Conservation (phyloP, 2,329 filamentous ascomycete genomes). For the Ophiostoma australiae region DNA sequence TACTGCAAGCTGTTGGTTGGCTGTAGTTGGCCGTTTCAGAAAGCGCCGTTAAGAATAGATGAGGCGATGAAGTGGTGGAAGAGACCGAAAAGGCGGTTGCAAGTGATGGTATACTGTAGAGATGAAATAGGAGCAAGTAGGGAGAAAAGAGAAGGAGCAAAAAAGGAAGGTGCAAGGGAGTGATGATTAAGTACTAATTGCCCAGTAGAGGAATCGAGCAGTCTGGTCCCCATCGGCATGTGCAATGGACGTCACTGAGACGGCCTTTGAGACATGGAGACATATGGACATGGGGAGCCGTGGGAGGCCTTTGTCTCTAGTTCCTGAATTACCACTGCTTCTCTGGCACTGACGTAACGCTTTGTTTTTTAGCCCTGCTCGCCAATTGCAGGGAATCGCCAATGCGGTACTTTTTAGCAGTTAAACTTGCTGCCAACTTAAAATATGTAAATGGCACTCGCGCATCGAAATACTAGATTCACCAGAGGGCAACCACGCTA, state of each 20-base stretch:
- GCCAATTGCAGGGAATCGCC: not conserved
- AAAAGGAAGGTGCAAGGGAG: not conserved
- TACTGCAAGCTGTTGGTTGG: slow-evolving; percentile 21
- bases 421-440: slow-evolving; percentile 2
- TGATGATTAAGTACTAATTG: not conserved
- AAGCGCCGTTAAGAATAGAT: slow-evolving; percentile 21
- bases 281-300: too few species aligned
- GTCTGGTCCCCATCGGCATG: not conserved
- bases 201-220: not conserved
- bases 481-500: slow-evolving; percentile 18
- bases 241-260: not conserved
- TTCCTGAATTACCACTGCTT: too few species aligned
- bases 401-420: slow-evolving; percentile 4
- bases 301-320: slow-evolving; percentile 19
- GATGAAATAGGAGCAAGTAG: not conserved
- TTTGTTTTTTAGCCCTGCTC: too few species aligned
- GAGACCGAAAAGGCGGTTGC: not conserved
- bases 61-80: not conserved
- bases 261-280: slow-evolving; percentile 16
- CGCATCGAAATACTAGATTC: not conserved
- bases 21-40: slow-evolving; percentile 25
- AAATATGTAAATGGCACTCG: not conserved
- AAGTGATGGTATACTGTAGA: not conserved
- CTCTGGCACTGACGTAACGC: slow-evolving; percentile 15
- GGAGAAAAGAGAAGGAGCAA: not conserved